These are phyloP conservation scores for Torulaspora microellipsoides DNA, from an alignment of 805 yeast species.

Conservation along the genomic window DNA sequence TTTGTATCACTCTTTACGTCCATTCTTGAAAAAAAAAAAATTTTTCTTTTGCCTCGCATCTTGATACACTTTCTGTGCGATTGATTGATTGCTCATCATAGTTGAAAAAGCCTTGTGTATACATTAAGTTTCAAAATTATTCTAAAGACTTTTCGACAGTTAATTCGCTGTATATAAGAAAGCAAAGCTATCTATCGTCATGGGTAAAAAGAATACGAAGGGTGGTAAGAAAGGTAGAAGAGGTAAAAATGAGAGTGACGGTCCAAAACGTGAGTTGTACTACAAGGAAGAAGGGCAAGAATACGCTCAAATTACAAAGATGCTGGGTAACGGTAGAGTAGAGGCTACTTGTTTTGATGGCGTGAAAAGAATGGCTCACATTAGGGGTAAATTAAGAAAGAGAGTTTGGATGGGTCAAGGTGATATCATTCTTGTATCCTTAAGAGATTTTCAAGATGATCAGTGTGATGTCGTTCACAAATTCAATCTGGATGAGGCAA, in stretches of 20 bases:
- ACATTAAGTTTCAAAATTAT: too few relatives aligned
- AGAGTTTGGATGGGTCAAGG: conserved; percentile 99
- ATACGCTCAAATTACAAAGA: conserved; percentile 95
- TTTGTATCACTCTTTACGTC: too few relatives aligned
- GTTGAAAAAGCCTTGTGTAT: too few relatives aligned
- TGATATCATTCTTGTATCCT: conserved; percentile 90
- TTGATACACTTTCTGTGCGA: too few relatives aligned
- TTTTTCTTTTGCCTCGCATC: too few relatives aligned
- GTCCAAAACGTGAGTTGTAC: conserved; percentile 90
- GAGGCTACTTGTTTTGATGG: conserved; percentile 96
- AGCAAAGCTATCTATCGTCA: conserved; percentile 5
- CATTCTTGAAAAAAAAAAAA: too few relatives aligned
- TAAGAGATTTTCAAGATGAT: conserved; percentile 98
- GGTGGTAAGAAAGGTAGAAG: conserved; percentile 93
- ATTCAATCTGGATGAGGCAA: conserved; percentile 95
- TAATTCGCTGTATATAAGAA: too few relatives aligned
- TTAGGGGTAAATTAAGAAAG: conserved; percentile 98
- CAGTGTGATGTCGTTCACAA: conserved; percentile 98
- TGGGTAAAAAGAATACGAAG: conserved; percentile 41
- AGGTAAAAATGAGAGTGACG: conserved; percentile 92
- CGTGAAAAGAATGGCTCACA: conserved; percentile 89
- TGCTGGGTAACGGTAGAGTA: conserved; percentile 97
- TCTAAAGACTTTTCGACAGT: too few relatives aligned
- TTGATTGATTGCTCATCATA: too few relatives aligned
- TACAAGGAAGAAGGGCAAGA: conserved; percentile 96